Conservation (phyloP, 441 rosid genomes). For the Dalechampia spathulata region DNA sequence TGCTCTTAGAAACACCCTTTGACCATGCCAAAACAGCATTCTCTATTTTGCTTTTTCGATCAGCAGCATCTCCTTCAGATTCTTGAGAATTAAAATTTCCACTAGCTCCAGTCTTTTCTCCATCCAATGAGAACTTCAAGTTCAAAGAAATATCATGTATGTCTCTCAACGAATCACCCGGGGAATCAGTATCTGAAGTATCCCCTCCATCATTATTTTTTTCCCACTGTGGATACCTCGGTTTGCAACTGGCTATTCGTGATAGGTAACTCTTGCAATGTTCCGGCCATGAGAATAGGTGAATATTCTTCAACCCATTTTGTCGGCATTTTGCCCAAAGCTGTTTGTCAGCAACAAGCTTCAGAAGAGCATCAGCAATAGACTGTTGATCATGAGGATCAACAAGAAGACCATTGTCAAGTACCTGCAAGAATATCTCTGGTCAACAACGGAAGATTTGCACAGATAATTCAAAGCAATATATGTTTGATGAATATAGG, state of each 20-base stretch:
- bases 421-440: constrained; percentile 43
- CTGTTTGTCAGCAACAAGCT: constrained; percentile 78
- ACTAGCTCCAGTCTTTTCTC: constrained; percentile 51
- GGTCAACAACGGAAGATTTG: background rate
- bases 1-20: constrained; percentile 31
- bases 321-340: constrained; percentile 86
- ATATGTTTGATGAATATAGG: background rate
- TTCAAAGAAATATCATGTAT: constrained; percentile 74
- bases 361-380: constrained; percentile 79
- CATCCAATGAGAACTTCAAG: constrained; percentile 64
- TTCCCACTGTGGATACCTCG: constrained; percentile 85
- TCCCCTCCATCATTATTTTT: constrained; percentile 36
- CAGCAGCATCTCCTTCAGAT: constrained; percentile 40
- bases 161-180: constrained; percentile 75
- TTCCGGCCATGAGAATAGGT: constrained; percentile 86
- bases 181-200: constrained; percentile 56
- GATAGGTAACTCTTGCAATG: constrained; percentile 76
- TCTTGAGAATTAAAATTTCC: constrained; percentile 38
- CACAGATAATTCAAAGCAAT: background rate
- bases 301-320: constrained; percentile 79
- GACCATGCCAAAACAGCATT: constrained; percentile 51
- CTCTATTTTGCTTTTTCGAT: constrained; percentile 36
- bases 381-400: constrained; percentile 89
- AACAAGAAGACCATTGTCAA: constrained; percentile 84
- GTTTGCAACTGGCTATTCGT: constrained; percentile 69